These are phyloP conservation scores for Piper betle DNA, from an alignment of 164 flowering plant species.

Conservation along the genomic window DNA sequence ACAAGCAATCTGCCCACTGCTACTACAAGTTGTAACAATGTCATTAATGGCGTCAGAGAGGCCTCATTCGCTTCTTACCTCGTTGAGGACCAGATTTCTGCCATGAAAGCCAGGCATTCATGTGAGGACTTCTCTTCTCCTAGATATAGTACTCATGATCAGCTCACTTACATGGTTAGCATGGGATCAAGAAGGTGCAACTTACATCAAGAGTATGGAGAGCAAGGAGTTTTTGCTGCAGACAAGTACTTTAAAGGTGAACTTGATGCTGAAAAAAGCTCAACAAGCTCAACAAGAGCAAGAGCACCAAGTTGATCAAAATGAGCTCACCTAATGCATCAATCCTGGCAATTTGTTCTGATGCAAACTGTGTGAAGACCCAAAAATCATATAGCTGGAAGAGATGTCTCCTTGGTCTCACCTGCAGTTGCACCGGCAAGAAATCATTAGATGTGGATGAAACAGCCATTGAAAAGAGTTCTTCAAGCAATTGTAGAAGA, in stretches of 20 bases:
- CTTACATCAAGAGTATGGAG: slow-evolving; percentile 28
- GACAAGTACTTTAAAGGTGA: slow-evolving; percentile 62
- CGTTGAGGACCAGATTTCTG: slow-evolving; percentile 18
- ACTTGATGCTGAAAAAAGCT: slow-evolving; percentile 17
- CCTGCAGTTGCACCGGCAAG: slow-evolving; percentile 45
- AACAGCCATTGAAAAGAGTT: background rate
- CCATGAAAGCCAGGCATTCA: slow-evolving; percentile 18
- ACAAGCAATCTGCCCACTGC: slow-evolving; percentile 8
- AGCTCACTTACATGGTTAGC: slow-evolving; percentile 4
- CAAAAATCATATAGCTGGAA: background rate
- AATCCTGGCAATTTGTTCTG: background rate
- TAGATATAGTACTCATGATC: background rate
- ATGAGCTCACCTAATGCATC: background rate
- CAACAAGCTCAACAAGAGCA: background rate
- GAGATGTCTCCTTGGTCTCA: slow-evolving; percentile 28
- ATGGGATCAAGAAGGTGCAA: slow-evolving; percentile 6
- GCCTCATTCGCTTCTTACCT: slow-evolving; percentile 38
- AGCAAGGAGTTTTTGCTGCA: slow-evolving; percentile 57
- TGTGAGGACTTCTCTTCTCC: background rate
- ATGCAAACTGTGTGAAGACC: background rate
- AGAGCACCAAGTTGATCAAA: background rate
- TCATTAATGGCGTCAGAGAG: slow-evolving; percentile 15
- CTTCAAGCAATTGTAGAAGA: background rate
- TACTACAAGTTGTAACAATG: slow-evolving; percentile 2
- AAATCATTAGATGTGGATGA: slow-evolving; percentile 30